Conservation (phyloP, 2,329 filamentous ascomycete species). For the Immersiporthe knoxdaviesiana region DNA sequence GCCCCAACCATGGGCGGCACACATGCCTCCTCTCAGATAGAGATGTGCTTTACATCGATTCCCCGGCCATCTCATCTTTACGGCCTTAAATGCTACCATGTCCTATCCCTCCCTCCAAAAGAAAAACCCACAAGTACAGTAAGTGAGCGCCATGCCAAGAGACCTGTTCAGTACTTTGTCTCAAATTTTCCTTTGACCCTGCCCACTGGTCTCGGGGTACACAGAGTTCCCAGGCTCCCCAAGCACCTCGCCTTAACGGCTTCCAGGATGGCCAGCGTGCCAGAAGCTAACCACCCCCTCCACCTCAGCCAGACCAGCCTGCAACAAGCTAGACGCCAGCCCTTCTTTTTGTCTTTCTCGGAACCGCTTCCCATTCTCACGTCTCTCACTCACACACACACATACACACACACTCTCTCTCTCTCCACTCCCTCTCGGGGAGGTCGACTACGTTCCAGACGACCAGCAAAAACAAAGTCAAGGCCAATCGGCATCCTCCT, state of each 20-base stretch:
- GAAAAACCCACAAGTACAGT: not conserved
- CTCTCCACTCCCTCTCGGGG: not conserved
- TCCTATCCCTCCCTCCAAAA: not conserved
- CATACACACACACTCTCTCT: too few relatives aligned
- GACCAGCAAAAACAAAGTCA: not conserved
- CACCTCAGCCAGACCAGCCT: not conserved
- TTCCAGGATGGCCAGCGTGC: not conserved
- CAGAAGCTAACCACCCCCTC: not conserved
- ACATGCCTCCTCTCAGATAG: not conserved
- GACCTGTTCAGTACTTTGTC: constrained; percentile 1
- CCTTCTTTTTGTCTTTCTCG: not conserved
- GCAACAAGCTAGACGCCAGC: not conserved
- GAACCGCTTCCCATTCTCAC: not conserved
- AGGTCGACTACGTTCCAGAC: not conserved
- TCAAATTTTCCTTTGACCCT: not conserved
- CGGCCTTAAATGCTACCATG: not conserved
- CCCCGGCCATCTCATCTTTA: not conserved
- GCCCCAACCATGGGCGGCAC: not conserved
- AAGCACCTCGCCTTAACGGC: not conserved
- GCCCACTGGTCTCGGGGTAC: not conserved
- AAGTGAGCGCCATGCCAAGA: not conserved
- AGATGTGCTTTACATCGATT: not conserved
- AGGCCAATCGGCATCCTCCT: not conserved
- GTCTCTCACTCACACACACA: too few relatives aligned
- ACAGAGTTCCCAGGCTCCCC: not conserved